A percentile compares a stretch with the other conserved stretches of the same genome.
Conservation (phyloP, 441 rosid genomes). For the Arabidopsis lyrata region DNA sequence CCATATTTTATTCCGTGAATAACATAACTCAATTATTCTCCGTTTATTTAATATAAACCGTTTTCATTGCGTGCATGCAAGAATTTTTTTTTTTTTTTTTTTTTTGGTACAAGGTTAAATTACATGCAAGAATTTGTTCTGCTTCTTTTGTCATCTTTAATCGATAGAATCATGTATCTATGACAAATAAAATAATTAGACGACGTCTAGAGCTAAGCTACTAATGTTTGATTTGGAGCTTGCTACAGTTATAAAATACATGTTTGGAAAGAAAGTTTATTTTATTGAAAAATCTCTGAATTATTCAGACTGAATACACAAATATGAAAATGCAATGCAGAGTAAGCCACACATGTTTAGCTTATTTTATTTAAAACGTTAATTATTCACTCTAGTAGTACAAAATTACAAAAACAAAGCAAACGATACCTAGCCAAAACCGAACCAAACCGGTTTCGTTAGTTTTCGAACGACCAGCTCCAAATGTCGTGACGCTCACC, state of each 20-base stretch:
- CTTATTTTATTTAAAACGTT: conserved; percentile 23
- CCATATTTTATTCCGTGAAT: background rate
- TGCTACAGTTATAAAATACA: background rate
- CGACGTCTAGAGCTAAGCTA: too few relatives aligned
- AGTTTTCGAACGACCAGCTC: conserved; percentile 43
- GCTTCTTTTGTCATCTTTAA: background rate
- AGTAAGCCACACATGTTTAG: conserved; percentile 30
- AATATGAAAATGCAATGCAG: conserved; percentile 14
- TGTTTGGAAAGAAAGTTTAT: background rate
- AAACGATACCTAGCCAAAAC: background rate
- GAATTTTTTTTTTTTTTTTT: too few relatives aligned
- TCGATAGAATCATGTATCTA: conserved; percentile 9
- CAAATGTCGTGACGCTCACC: conserved; percentile 45
- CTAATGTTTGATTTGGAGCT: conserved; percentile 11
- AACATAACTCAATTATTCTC: background rate
- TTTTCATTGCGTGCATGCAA: conserved; percentile 6
- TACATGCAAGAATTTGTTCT: conserved; percentile 9
- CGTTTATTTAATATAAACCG: background rate
- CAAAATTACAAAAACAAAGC: background rate
- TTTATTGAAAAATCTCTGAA: conserved; percentile 10
- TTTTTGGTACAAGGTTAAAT: too few relatives aligned
- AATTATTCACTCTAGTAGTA: background rate
- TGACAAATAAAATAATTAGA: too few relatives aligned
- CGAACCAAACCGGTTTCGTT: conserved; percentile 13
- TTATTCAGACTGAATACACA: background rate